A percentile compares a stretch with the other conserved stretches of the same genome.
Conservation (phyloP, 2,329 filamentous ascomycete genomes). For the Botrytis fragariae region DNA sequence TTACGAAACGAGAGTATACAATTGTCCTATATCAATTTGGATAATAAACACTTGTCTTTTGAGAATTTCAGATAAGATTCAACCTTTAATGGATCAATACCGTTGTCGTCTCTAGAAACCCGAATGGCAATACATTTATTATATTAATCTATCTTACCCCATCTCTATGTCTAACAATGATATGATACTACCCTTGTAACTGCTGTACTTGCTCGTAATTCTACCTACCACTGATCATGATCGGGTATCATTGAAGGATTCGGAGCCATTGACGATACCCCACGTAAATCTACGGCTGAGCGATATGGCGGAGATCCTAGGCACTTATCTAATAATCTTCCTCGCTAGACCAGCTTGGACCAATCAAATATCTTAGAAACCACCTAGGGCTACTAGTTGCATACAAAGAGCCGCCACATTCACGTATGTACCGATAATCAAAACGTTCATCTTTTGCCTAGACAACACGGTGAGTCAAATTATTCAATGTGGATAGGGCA, state of each 20-base stretch:
- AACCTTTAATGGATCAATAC: neutral
- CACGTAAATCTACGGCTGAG: slow-evolving; percentile 2
- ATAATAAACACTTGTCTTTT: neutral
- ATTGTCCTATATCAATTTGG: neutral
- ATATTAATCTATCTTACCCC: neutral
- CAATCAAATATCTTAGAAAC: neutral
- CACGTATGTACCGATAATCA: neutral
- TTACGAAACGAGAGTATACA: neutral
- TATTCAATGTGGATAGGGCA: neutral
- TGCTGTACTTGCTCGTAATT: neutral
- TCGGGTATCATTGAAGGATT: neutral
- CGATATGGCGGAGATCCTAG: slow-evolving; percentile 5
- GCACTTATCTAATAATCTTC: neutral
- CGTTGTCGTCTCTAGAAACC: neutral
- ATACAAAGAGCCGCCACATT: slow-evolving; percentile 1
- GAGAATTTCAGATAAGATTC: neutral
- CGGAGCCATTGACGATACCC: neutral
- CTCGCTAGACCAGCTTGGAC: neutral
- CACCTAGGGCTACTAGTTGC: neutral
- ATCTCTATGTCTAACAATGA: neutral
- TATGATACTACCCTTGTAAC: neutral
- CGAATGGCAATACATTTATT: neutral
- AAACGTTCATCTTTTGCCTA: neutral
- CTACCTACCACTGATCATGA: slow-evolving; percentile 6
- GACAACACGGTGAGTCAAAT: slow-evolving; percentile 16